These are phyloP conservation scores for Hypoxylon sp. DNA, from an alignment of 2,329 filamentous ascomycete species.

Conservation along the genomic window DNA sequence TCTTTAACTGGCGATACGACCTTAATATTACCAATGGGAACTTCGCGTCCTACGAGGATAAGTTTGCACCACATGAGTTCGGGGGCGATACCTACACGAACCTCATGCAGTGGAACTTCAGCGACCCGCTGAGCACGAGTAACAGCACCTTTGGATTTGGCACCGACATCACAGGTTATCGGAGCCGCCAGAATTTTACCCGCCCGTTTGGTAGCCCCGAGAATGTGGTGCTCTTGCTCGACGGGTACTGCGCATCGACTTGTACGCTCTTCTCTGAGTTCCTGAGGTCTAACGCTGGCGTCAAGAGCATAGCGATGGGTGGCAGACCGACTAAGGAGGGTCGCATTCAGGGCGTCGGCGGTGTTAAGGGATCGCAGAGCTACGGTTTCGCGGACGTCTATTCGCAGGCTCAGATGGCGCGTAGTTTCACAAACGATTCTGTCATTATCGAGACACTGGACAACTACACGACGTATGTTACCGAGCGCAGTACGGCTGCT, in stretches of 20 bases:
- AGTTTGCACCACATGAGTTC: conserved; percentile 58
- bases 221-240: conserved; percentile 70
- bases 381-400: conserved; percentile 53
- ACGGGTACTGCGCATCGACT: conserved; percentile 70
- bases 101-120: conserved; percentile 65
- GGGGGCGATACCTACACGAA: conserved; percentile 68
- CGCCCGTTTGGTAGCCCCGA: conserved; percentile 67
- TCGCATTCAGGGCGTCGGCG: conserved; percentile 67
- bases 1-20: conserved; percentile 65
- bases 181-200: conserved; percentile 60
- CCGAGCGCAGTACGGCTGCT: conserved; percentile 52
- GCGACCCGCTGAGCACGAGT: conserved; percentile 57
- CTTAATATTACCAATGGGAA: conserved; percentile 63
- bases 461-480: conserved; percentile 53
- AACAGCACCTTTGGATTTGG: conserved; percentile 59
- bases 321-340: conserved; percentile 60
- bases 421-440: conserved; percentile 48
- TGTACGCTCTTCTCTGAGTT: conserved; percentile 70
- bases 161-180: conserved; percentile 65
- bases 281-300: conserved; percentile 64
- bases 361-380: conserved; percentile 64
- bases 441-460: conserved; percentile 49
- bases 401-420: conserved; percentile 45
- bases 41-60: conserved; percentile 63
- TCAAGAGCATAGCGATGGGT: conserved; percentile 68